Conservation (phyloP, 129 eudicot species). For the Flaveria sonorensis region DNA sequence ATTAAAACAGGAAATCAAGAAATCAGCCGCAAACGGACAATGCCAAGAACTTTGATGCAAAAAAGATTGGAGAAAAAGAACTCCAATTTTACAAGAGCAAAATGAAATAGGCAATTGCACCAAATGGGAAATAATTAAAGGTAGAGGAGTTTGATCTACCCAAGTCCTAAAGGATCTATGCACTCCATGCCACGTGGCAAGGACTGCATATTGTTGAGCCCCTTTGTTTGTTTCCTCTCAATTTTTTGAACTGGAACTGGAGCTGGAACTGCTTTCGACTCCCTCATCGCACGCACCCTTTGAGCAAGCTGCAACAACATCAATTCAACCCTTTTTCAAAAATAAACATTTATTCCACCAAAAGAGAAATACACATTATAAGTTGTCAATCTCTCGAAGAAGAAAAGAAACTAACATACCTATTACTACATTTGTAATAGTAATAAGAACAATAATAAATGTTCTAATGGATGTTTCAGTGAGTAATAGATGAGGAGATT, state of each 20-base stretch:
- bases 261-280: conserved; percentile 59
- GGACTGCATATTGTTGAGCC: conserved; percentile 62
- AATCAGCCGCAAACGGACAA: too few species aligned
- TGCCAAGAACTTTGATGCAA: too few species aligned
- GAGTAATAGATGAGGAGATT: too few species aligned
- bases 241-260: conserved; percentile 37
- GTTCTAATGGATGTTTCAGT: background rate
- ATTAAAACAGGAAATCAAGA: background rate
- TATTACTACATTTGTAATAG: background rate
- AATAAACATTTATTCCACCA: background rate
- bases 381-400: background rate
- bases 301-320: conserved; percentile 64
- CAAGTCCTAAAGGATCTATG: conserved; percentile 88
- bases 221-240: conserved; percentile 63
- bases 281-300: conserved; percentile 96
- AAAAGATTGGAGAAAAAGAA: too few species aligned
- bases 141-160: conserved; percentile 44
- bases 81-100: too few species aligned
- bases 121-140: background rate
- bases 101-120: background rate
- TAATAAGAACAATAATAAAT: background rate
- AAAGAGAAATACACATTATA: conserved; percentile 8
- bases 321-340: conserved; percentile 8
- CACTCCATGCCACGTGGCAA: conserved; percentile 95
- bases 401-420: background rate